Conservation (phyloP, 2,329 filamentous ascomycete species). For the Aureobasidium mangrovei region DNA sequence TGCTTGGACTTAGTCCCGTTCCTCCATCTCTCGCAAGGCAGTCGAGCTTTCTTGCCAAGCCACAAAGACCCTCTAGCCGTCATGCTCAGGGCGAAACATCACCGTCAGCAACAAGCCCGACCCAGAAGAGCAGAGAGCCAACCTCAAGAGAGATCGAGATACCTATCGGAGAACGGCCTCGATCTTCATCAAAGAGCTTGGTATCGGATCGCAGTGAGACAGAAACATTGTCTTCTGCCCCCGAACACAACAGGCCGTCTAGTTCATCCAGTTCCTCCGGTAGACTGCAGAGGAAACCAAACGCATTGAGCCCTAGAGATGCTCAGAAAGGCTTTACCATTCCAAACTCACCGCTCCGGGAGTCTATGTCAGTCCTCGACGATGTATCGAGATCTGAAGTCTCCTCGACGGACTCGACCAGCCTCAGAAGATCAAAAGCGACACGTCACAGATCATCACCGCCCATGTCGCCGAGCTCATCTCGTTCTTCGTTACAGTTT, state of each 20-base stretch:
- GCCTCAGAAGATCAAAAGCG: conserved; percentile 31
- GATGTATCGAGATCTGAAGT: conserved; percentile 17
- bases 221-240: not conserved
- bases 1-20: conserved; percentile 61
- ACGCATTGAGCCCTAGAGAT: conserved; percentile 7
- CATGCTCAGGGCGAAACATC: not conserved
- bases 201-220: not conserved
- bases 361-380: conserved; percentile 16
- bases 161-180: conserved; percentile 51
- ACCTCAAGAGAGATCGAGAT: conserved; percentile 45
- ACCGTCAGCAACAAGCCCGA: not conserved
- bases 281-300: not conserved
- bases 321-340: conserved; percentile 16
- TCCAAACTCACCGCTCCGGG: not conserved
- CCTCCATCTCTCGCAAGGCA: conserved; percentile 50
- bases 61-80: conserved; percentile 3
- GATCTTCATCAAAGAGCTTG: conserved; percentile 39
- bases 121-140: not conserved
- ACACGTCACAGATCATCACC: conserved; percentile 27
- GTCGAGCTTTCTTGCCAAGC: conserved; percentile 40
- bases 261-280: not conserved
- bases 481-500: conserved; percentile 3
- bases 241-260: not conserved
- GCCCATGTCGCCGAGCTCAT: conserved; percentile 21
- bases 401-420: conserved; percentile 8